Evolutionary conservation across 2,329 filamentous ascomycete species (phyloP).

Genomic region (Trichoderma afroharzianum): DNA sequence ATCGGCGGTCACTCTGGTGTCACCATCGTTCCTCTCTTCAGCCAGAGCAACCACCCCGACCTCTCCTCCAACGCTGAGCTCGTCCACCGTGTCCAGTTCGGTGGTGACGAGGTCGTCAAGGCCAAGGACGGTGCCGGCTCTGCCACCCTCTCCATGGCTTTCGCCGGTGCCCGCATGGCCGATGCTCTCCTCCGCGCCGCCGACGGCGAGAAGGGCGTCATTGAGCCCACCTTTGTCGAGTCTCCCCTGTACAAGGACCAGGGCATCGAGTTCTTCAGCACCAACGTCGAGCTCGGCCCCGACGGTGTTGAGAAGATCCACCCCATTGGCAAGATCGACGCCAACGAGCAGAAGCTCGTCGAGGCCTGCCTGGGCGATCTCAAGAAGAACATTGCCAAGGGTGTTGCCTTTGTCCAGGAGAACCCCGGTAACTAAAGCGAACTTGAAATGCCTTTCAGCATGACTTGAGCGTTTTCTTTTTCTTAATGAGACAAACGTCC

Average conservation of each 20-base stretch:
- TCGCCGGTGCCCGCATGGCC: slow-evolving; percentile 81
- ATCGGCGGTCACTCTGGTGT: slow-evolving; percentile 96
- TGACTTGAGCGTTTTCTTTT: neutral
- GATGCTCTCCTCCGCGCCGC: slow-evolving; percentile 90
- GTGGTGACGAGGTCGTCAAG: slow-evolving; percentile 98
- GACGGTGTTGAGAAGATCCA: slow-evolving; percentile 94
- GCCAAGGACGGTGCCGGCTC: slow-evolving; percentile 98
- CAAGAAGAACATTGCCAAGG: slow-evolving; percentile 96
- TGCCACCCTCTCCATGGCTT: slow-evolving; percentile 97
- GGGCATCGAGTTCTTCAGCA: slow-evolving; percentile 95
- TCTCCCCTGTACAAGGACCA: slow-evolving; percentile 98
- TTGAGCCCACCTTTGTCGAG: slow-evolving; percentile 97
- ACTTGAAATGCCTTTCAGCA: neutral
- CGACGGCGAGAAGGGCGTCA: slow-evolving; percentile 88
- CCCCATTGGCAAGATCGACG: slow-evolving; percentile 78
- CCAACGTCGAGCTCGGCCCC: slow-evolving; percentile 91
- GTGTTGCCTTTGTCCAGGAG: slow-evolving; percentile 57
- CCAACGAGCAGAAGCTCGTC: slow-evolving; percentile 84
- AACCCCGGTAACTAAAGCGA: slow-evolving; percentile 59
- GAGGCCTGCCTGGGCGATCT: slow-evolving; percentile 80
- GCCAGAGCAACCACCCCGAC: slow-evolving; percentile 82
- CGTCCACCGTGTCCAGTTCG: slow-evolving; percentile 94
- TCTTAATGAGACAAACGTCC: slow-evolving; percentile 2
- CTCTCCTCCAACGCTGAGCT: slow-evolving; percentile 76
- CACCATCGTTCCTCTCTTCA: slow-evolving; percentile 97